Base-by-base conservation (phyloP, 441 rosid genomes). In the Adansonia madagascariensis region DNA sequence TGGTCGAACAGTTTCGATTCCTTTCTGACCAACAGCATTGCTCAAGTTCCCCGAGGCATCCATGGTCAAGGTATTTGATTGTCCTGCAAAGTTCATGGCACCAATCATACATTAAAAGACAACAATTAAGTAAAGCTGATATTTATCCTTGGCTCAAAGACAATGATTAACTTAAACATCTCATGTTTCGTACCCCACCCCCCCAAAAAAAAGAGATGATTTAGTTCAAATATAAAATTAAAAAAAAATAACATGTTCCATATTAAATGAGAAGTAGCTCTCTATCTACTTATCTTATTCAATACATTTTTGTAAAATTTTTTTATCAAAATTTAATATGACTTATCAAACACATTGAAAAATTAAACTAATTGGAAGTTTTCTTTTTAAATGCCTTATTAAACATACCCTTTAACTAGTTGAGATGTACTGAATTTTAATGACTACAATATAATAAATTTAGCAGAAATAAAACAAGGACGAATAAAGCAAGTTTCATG, bases 71-170 rank as follows among this genome's bases (percentile, higher is more conserved):
- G 81, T 61, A 27, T 61, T 75, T 43, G 65, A 52, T 74, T 50
- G 69, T 79, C 84, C 92, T 86, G 85, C 75, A 76, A 62, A 66
- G 22, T 75, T 71, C n/a, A 65, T 56, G 67, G 75, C 52, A 81
- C 68, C 65, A 31, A 79, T 78, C 66, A 8, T 8, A 17, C 60
- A 8, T 5, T 17, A 27, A 27, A 27, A 27, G 31, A 27, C 31
- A 27, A 27, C 2, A 27, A 27, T 27, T 27, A 27, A 27, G 31
- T 27, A 27, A 1, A 27, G 31, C 31, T 27, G 31, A 27, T 27
- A 27, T 27, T 27, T 27, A 27, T 1, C 1, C 31, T 27, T 27
- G 31, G 31, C 31, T 1, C 31, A 27, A 27, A 27, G 31, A 27
- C 31, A 24, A 24, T 24, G 31, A 27, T 27, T 27, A 27, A 27